phyloP scores from a whole-genome alignment of 495 filamentous ascomycete genomes.

The Pseudoneurospora amorphoporcata region DNA sequence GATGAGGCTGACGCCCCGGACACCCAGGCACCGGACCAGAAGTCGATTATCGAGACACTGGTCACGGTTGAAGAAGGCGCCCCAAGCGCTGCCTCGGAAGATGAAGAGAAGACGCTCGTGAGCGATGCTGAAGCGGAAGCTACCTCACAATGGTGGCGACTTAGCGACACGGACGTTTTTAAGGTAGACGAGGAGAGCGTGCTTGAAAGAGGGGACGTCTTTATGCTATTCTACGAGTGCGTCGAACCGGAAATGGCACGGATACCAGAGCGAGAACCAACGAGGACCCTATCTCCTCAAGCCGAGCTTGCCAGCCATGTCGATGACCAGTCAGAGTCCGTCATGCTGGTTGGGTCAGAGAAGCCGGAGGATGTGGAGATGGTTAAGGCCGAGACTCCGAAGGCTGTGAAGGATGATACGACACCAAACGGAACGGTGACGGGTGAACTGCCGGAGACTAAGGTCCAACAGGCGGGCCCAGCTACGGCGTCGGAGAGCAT shows the following conservation, averaged over 20 bases:
- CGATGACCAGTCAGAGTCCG: neutral
- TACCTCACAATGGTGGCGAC: slow-evolving; percentile 57
- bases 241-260: slow-evolving; percentile 31
- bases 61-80: neutral
- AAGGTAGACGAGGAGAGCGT: slow-evolving; percentile 64
- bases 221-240: slow-evolving; percentile 94
- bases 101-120: slow-evolving; percentile 1
- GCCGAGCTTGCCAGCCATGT: neutral
- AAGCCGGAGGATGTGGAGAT: neutral
- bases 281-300: neutral
- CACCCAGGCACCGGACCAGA: neutral
- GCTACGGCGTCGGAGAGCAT: neutral
- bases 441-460: neutral
- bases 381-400: neutral
- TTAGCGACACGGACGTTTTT: slow-evolving; percentile 77
- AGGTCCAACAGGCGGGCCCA: neutral
- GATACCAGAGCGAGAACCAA: slow-evolving; percentile 2
- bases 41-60: neutral
- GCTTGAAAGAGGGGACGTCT: slow-evolving; percentile 70
- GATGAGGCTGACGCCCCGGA: neutral
- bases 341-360: neutral
- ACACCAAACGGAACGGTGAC: neutral
- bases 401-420: neutral
- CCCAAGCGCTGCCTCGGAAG: neutral
- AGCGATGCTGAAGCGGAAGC: slow-evolving; percentile 18